Conservation (phyloP, 352 stramenopile genomes). For the Pythium plurisporium region DNA sequence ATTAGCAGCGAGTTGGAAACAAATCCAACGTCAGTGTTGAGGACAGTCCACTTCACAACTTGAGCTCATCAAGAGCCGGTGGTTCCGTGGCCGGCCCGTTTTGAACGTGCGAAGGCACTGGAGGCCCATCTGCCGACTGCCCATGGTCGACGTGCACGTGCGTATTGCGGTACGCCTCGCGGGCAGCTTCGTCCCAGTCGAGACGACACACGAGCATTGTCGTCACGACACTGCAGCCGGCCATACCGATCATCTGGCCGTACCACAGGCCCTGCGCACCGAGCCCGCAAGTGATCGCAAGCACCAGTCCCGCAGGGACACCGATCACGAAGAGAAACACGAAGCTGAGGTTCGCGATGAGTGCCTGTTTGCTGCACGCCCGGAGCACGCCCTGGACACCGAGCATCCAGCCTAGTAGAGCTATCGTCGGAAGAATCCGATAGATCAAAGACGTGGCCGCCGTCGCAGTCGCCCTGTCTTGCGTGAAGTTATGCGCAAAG, state of each 20-base stretch:
- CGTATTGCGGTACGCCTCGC: constrained; percentile 45
- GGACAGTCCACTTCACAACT: too few relatives aligned
- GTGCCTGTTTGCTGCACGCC: constrained; percentile 43
- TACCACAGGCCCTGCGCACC: constrained; percentile 53
- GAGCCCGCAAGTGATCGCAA: constrained; percentile 38
- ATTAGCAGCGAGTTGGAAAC: too few relatives aligned
- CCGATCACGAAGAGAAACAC: constrained; percentile 45
- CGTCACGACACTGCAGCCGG: constrained; percentile 36
- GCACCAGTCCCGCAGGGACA: constrained; percentile 37
- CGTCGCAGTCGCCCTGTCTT: constrained; percentile 26
- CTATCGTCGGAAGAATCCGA: constrained; percentile 30
- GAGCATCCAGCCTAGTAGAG: constrained; percentile 37
- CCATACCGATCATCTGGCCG: constrained; percentile 43
- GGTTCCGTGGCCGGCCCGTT: too few relatives aligned
- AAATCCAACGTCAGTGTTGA: too few relatives aligned
- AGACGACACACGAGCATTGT: constrained; percentile 36
- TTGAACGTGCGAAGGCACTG: neutral
- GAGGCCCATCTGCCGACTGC: neutral
- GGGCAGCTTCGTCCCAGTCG: constrained; percentile 51
- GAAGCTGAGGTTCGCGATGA: constrained; percentile 55
- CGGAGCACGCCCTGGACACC: constrained; percentile 39
- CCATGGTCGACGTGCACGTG: constrained; percentile 21
- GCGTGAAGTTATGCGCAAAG: constrained; percentile 43
- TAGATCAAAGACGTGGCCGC: constrained; percentile 30
- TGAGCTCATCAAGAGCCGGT: too few relatives aligned